Evolutionary conservation across 208 protist genomes (phyloP).

Genomic region (Leishmania mexicana): DNA sequence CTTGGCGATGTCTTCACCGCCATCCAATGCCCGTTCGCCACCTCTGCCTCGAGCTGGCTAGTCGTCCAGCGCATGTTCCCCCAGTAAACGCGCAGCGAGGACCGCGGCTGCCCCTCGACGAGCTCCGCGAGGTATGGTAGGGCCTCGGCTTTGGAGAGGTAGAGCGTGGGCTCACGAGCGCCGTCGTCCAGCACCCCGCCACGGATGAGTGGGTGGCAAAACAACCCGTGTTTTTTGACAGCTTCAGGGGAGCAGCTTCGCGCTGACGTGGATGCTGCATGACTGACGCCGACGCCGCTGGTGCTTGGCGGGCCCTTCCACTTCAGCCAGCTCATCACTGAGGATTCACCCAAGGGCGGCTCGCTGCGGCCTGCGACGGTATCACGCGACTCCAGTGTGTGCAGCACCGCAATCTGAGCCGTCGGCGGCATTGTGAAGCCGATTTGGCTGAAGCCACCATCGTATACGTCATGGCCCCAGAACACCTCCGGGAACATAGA

Average conservation of each 20-base stretch:
- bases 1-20: conserved; percentile 75
- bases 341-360: conserved; percentile 8
- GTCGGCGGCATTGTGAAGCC: conserved; percentile 89
- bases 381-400: conserved; percentile 63
- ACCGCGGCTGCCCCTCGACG: conserved; percentile 66
- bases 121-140: conserved; percentile 79
- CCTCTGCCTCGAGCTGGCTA: conserved; percentile 70
- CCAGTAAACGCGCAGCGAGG: conserved; percentile 87
- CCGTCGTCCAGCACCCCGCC: conserved; percentile 57
- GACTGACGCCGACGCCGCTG: background rate
- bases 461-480: conserved; percentile 88
- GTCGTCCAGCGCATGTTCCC: conserved; percentile 85
- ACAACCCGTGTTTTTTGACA: conserved; percentile 33
- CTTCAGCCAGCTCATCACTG: conserved; percentile 58
- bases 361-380: background rate
- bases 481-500: conserved; percentile 91
- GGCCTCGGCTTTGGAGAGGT: conserved; percentile 78
- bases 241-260: conserved; percentile 7
- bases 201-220: conserved; percentile 68
- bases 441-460: conserved; percentile 85
- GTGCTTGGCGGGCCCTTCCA: conserved; percentile 36
- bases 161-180: conserved; percentile 73
- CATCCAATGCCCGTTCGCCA: conserved; percentile 87
- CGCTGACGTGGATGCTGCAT: background rate
- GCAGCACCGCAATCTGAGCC: conserved; percentile 75